Evolutionary conservation across 345 rosid species (phyloP), one percentile per base, ranked within the genome.

Genomic region (Arabidopsis arenosa): DNA sequence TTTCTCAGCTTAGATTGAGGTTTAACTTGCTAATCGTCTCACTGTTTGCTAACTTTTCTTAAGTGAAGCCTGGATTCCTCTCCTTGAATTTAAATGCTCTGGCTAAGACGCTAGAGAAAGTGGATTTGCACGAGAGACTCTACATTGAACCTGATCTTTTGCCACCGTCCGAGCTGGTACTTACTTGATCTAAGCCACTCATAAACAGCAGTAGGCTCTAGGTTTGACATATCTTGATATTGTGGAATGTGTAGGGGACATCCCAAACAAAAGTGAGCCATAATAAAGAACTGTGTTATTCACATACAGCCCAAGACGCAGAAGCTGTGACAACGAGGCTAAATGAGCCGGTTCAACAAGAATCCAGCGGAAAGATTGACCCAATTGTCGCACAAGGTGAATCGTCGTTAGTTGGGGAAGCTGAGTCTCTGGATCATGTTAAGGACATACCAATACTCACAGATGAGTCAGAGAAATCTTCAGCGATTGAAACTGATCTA

Each of bases 101-200:
- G 44, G 91, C 86, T 0, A 85, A 89, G 63, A 85, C 85, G 66
- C 80, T 94, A 4, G 90, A 79, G 45, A 86, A 85, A 66, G 89
- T 88, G 41, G 90, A 90, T 36, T 63, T 90, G 73, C 84, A 89
- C 4, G 64, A 84, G 73, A 80, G 90, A 76, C 93, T 92, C 43
- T 92, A 84, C 83, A 84, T 94, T 51, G 96, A 90, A 60, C 77
- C 86, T 41, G 92, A 94, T 80, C 78, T 92, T 53, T 80, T 94
- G 44, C 87, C 91, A 3, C 60, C 35, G 8, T 0, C 85, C 21
- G 90, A 89, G 45, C 69, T 70, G 93, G 97, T 94, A 85, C 47
- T 82, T 59, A 36, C 53, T 44, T 4, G 43, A 47, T 59, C 33
- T 41, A 2, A 45, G 49, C 63, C 7, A 67, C 18, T 18, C 0